Conservation (phyloP, 768 basidiomycete species). For the Paxillus rubicundulus region DNA sequence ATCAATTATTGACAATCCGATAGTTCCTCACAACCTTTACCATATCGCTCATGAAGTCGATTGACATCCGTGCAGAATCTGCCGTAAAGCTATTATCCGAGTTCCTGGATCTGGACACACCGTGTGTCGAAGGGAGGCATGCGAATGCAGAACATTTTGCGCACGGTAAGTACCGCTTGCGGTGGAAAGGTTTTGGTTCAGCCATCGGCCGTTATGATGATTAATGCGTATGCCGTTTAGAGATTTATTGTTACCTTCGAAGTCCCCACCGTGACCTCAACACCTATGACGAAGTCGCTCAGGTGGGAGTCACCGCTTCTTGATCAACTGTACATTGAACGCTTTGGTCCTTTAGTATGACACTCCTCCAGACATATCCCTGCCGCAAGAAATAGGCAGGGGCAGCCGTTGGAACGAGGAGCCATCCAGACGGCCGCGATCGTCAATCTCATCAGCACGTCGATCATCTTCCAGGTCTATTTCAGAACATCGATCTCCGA, state of each 20-base stretch:
- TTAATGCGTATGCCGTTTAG: slow-evolving; percentile 36
- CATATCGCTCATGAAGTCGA: slow-evolving; percentile 85
- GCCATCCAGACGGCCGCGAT: slow-evolving; percentile 24
- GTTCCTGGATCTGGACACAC: slow-evolving; percentile 77
- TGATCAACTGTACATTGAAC: slow-evolving; percentile 7
- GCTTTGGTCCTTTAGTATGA: slow-evolving; percentile 51
- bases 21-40: slow-evolving; percentile 90
- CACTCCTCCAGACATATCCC: slow-evolving; percentile 40
- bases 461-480: slow-evolving; percentile 28
- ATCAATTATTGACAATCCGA: slow-evolving; percentile 17
- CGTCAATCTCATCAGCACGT: slow-evolving; percentile 17
- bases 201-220: not conserved
- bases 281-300: slow-evolving; percentile 76
- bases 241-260: slow-evolving; percentile 85
- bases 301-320: slow-evolving; percentile 46
- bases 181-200: not conserved
- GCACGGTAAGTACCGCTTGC: slow-evolving; percentile 60
- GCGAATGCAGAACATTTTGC: slow-evolving; percentile 90
- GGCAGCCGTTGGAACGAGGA: slow-evolving; percentile 28
- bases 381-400: slow-evolving; percentile 28
- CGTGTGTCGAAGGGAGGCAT: slow-evolving; percentile 54
- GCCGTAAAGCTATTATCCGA: slow-evolving; percentile 83
- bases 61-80: slow-evolving; percentile 89
- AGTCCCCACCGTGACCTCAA: slow-evolving; percentile 86
- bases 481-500: slow-evolving; percentile 22